Conservation (phyloP, 192 early-diverging fungal genomes). For the Backusella circina region DNA sequence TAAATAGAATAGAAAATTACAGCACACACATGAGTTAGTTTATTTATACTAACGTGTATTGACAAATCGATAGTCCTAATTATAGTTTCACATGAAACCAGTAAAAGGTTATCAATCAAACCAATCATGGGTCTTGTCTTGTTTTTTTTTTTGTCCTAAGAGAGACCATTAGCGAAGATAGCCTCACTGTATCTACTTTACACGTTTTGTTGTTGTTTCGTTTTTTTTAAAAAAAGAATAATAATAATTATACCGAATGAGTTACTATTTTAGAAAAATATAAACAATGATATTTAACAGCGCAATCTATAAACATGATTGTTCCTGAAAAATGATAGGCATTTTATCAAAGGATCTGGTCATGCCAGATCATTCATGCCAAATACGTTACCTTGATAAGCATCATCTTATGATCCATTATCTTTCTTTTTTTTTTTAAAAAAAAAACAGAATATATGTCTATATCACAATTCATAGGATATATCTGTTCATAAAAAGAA, state of each 20-base stretch:
- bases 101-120: not conserved
- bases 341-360: not conserved
- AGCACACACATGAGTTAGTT: not conserved
- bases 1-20: not conserved
- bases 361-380: not conserved
- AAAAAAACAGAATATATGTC: too few relatives aligned
- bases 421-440: too few relatives aligned
- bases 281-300: too few relatives aligned
- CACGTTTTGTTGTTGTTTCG: not conserved
- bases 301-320: too few relatives aligned
- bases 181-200: too few relatives aligned
- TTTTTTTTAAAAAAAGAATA: not conserved
- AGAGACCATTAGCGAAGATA: not conserved
- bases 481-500: too few relatives aligned
- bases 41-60: not conserved
- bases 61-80: not conserved
- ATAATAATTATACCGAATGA: not conserved
- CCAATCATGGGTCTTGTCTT: not conserved
- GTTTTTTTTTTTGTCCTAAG: not conserved
- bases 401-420: not conserved
- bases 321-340: not conserved
- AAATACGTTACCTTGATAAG: not conserved
- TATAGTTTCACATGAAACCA: not conserved
- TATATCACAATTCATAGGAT: too few relatives aligned
- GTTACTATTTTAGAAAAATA: not conserved